Conservation (phyloP, 2,329 filamentous ascomycete genomes). For the Blumeria graminis region DNA sequence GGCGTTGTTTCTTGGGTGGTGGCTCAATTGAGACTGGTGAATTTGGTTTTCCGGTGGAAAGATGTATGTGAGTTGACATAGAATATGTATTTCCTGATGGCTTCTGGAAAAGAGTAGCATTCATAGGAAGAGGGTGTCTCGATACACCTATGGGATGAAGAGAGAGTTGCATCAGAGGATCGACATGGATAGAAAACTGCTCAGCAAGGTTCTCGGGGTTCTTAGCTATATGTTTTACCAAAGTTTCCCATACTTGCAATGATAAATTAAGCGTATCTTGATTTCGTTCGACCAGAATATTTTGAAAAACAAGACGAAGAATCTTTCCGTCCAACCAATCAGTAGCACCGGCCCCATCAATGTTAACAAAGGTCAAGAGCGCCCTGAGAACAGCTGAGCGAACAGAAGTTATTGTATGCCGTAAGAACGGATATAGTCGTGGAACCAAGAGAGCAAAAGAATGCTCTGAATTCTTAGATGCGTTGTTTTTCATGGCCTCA, state of each 20-base stretch:
- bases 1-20: conserved; percentile 47
- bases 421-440: conserved; percentile 80
- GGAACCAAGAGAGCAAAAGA: conserved; percentile 87
- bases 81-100: conserved; percentile 74
- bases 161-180: conserved; percentile 61
- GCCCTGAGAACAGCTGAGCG: conserved; percentile 82
- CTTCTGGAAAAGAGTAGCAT: conserved; percentile 68
- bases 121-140: conserved; percentile 79
- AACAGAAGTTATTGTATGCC: conserved; percentile 91
- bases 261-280: conserved; percentile 61
- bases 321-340: conserved; percentile 86
- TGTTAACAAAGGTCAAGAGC: conserved; percentile 72
- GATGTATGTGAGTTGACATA: conserved; percentile 21
- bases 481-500: conserved; percentile 80
- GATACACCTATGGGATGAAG: conserved; percentile 83
- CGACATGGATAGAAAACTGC: conserved; percentile 53
- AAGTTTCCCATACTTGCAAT: conserved; percentile 62
- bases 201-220: conserved; percentile 38
- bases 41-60: conserved; percentile 18
- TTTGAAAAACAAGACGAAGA: conserved; percentile 77
- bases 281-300: conserved; percentile 80
- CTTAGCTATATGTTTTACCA: conserved; percentile 42
- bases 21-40: conserved; percentile 27
- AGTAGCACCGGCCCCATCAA: conserved; percentile 55
- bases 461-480: conserved; percentile 56